Percentiles rank a stretch among this genome's conserved stretches.
These are phyloP conservation scores for Pleoardoris graminearum DNA, from an alignment of 2,329 filamentous ascomycete genomes.

Conservation along the genomic window DNA sequence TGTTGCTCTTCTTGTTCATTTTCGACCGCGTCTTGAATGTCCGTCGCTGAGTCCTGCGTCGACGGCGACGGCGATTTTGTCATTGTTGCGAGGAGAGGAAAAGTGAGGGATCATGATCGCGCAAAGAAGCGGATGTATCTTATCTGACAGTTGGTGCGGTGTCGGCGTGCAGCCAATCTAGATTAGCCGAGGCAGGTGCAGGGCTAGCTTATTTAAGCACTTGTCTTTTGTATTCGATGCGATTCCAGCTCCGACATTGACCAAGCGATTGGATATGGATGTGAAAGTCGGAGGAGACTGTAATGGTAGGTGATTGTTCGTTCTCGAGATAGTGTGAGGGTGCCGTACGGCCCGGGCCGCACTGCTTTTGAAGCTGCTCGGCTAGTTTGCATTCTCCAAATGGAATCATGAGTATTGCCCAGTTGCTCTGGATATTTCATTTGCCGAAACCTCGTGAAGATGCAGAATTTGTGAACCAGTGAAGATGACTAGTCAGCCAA, in stretches of 20 bases:
- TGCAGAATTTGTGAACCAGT: no score
- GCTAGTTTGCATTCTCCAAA: not conserved
- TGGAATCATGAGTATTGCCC: no score
- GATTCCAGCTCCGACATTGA: not conserved
- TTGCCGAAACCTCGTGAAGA: no score
- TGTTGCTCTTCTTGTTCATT: not conserved
- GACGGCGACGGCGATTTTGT: constrained; percentile 4
- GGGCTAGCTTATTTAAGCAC: constrained; percentile 2
- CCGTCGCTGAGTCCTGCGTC: constrained; percentile 6
- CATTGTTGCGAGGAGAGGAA: constrained; percentile 1
- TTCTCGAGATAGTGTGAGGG: not conserved
- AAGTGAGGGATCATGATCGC: constrained; percentile 7
- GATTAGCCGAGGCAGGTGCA: constrained; percentile 13
- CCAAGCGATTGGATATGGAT: not conserved
- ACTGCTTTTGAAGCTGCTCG: not conserved
- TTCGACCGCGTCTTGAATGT: not conserved
- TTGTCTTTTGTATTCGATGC: not conserved
- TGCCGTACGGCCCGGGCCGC: not conserved
- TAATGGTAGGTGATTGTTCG: not conserved
- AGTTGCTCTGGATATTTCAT: no score
- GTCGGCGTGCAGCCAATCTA: not conserved
- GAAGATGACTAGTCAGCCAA: no score
- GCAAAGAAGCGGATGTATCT: not conserved
- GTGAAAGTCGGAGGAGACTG: not conserved
- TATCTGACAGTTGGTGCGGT: constrained; percentile 39